These are phyloP conservation scores for Salmacisia buchloeana DNA, from an alignment of 1,284 basidiomycete genomes.

Conservation along the genomic window DNA sequence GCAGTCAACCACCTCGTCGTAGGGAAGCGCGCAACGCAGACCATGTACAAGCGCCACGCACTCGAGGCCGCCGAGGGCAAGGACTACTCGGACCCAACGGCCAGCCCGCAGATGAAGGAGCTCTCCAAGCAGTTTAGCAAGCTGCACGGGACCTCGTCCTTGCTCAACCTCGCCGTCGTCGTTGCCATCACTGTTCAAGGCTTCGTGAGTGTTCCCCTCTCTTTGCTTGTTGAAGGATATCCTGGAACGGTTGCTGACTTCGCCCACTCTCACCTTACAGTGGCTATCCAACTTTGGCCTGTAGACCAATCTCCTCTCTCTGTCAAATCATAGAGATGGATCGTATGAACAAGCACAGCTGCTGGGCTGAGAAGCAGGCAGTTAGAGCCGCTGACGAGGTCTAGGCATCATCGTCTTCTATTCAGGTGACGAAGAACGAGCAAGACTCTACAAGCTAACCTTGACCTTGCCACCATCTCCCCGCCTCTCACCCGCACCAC, in stretches of 20 bases:
- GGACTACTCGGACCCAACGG: background rate
- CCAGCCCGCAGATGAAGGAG: conserved; percentile 6
- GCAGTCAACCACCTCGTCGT: background rate
- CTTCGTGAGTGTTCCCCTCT: background rate
- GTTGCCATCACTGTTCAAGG: background rate
- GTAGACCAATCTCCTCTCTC: no score
- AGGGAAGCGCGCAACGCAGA: background rate
- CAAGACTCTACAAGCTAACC: no score
- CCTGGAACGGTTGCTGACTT: background rate
- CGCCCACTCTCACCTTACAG: background rate
- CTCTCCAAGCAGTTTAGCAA: background rate
- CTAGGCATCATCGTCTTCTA: no score
- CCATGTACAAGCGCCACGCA: conserved; percentile 2
- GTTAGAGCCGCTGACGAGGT: no score
- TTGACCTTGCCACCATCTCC: no score
- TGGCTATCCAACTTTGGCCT: conserved; percentile 6
- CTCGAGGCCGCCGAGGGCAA: conserved; percentile 6
- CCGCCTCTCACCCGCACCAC: no score
- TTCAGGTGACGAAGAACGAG: no score
- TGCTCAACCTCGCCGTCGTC: background rate
- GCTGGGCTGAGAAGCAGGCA: no score
- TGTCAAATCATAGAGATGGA: no score
- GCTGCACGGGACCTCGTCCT: background rate
- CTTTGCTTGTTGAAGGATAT: no score
- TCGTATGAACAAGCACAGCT: no score